These are phyloP conservation scores for Linum tenue DNA, from an alignment of 345 rosid genomes.

Conservation along the genomic window DNA sequence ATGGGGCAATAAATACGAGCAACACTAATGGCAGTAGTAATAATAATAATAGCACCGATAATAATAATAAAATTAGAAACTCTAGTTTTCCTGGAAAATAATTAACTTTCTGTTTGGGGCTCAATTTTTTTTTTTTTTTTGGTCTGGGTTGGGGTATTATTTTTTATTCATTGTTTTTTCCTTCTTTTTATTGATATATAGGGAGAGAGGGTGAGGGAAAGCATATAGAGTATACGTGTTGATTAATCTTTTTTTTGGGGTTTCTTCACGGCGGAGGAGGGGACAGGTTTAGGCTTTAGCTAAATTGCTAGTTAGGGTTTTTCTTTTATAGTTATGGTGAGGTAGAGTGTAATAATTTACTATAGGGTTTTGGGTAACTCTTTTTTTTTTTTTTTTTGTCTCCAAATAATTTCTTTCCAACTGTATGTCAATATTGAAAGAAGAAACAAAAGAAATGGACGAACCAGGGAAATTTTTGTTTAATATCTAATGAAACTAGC, in stretches of 20 bases:
- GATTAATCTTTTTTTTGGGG: background rate
- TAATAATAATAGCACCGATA: too few species aligned
- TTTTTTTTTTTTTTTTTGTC: slow-evolving; percentile 1
- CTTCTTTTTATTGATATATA: too few species aligned
- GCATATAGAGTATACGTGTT: slow-evolving; percentile 9
- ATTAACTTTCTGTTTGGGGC: background rate
- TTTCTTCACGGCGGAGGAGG: background rate
- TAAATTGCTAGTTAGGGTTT: background rate
- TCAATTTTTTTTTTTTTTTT: background rate
- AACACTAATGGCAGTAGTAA: too few species aligned
- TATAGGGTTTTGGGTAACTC: slow-evolving; percentile 9
- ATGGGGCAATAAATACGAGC: slow-evolving; percentile 7
- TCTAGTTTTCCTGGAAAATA: slow-evolving; percentile 28
- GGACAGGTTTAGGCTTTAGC: background rate
- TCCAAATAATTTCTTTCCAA: slow-evolving; percentile 21
- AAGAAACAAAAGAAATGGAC: background rate
- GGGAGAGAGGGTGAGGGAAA: background rate
- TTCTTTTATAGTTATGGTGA: too few species aligned
- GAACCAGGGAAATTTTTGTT: background rate
- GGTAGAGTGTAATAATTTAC: slow-evolving; percentile 3
- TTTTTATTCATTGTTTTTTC: background rate
- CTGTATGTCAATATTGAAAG: slow-evolving; percentile 14
- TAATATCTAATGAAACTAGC: too few species aligned
- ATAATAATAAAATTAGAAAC: slow-evolving; percentile 20
- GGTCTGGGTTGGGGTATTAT: background rate